Evolutionary conservation across 176 grass and related monocot genomes (phyloP).

Genomic region (Raddia guianensis): DNA sequence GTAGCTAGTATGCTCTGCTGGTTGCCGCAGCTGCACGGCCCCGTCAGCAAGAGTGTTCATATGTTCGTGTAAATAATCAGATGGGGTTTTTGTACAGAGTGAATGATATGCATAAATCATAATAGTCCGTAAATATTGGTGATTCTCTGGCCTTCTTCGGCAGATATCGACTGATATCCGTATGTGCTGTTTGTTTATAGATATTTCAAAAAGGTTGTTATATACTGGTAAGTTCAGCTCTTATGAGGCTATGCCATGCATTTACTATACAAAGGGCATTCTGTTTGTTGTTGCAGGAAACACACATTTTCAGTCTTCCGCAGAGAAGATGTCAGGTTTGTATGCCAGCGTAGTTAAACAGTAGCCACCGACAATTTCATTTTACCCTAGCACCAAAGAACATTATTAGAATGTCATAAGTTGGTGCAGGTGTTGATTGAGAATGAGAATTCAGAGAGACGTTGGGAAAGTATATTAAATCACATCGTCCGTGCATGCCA

Average conservation of each 20-base stretch:
- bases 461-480: conserved; percentile 26
- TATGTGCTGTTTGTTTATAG: no score
- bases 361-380: background rate
- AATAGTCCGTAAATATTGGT: conserved; percentile 22
- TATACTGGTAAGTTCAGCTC: background rate
- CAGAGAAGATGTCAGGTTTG: background rate
- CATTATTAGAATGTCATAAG: background rate
- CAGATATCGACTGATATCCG: background rate
- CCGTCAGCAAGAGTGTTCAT: conserved; percentile 19
- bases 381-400: background rate
- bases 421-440: background rate
- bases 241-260: background rate
- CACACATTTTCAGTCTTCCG: background rate
- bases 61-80: conserved; percentile 42
- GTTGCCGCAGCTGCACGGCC: conserved; percentile 8
- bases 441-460: conserved; percentile 15
- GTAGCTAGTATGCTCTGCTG: background rate
- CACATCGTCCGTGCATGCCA: background rate
- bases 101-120: background rate
- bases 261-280: background rate
- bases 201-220: background rate
- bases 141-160: background rate
- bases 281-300: background rate
- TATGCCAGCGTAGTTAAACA: background rate
- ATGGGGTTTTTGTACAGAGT: conserved; percentile 25